Percentiles rank a stretch among this genome's conserved stretches.
These are phyloP conservation scores for Paragyromitra xinjiangensis DNA, from an alignment of 495 filamentous ascomycete species.

Conservation along the genomic window DNA sequence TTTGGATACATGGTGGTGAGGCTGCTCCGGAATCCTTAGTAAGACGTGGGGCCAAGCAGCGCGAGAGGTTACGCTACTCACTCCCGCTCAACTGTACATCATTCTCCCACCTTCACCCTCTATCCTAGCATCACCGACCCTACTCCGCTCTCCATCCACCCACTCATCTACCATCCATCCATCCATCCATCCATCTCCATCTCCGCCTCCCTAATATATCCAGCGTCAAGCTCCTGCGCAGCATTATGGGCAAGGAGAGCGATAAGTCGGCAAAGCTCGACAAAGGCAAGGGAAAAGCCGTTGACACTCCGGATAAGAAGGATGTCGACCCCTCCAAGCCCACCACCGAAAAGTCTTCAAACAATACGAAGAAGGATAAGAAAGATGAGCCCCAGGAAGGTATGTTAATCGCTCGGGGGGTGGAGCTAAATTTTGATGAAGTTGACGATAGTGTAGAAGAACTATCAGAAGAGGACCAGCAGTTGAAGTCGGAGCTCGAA, in stretches of 20 bases:
- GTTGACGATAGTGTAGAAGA: slow-evolving; percentile 67
- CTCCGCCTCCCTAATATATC: slow-evolving; percentile 10
- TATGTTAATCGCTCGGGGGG: slow-evolving; percentile 58
- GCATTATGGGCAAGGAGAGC: slow-evolving; percentile 81
- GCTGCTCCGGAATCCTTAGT: slow-evolving; percentile 37
- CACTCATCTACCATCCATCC: slow-evolving; percentile 39
- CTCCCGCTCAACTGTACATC: slow-evolving; percentile 24
- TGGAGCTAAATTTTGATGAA: slow-evolving; percentile 55
- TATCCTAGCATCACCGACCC: slow-evolving; percentile 33
- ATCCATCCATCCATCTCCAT: slow-evolving; percentile 44
- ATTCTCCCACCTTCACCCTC: slow-evolving; percentile 30
- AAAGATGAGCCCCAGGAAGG: slow-evolving; percentile 66
- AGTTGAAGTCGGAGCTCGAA: slow-evolving; percentile 96
- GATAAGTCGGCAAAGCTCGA: slow-evolving; percentile 85
- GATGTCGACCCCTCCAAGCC: slow-evolving; percentile 69
- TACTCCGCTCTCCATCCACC: slow-evolving; percentile 43
- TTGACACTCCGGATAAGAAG: slow-evolving; percentile 66
- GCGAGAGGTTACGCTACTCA: slow-evolving; percentile 27
- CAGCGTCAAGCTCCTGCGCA: slow-evolving; percentile 39
- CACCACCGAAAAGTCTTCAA: slow-evolving; percentile 72
- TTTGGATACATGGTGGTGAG: slow-evolving; percentile 19
- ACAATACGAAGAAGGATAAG: slow-evolving; percentile 75
- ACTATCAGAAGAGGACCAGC: slow-evolving; percentile 96
- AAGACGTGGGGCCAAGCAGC: slow-evolving; percentile 45
- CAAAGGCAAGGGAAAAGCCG: slow-evolving; percentile 95